Percentiles rank a stretch among this genome's conserved stretches.
phyloP scores from a whole-genome alignment of 495 filamentous ascomycete species.

The Lasiosphaeria ovina region DNA sequence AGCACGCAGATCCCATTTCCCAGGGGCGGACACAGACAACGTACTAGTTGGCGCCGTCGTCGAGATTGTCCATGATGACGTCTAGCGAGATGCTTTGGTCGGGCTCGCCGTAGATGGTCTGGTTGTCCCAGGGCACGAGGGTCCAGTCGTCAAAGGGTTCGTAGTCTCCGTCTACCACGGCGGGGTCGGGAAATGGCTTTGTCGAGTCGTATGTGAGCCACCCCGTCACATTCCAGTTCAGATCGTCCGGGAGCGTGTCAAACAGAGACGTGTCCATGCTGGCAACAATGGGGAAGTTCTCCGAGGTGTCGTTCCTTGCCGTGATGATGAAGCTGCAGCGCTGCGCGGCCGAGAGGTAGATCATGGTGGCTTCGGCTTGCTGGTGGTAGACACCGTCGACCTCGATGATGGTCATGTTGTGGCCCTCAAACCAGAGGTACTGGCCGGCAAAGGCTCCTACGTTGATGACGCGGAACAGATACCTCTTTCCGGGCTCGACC shows the following conservation, averaged over 20 bases:
- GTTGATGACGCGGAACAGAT: slow-evolving; percentile 75
- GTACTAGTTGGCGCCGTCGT: slow-evolving; percentile 69
- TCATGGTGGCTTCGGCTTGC: slow-evolving; percentile 54
- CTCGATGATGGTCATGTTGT: slow-evolving; percentile 60
- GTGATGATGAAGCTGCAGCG: slow-evolving; percentile 68
- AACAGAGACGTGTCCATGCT: slow-evolving; percentile 54
- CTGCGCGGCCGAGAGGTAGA: slow-evolving; percentile 69
- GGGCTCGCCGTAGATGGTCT: slow-evolving; percentile 53
- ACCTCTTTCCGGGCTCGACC: slow-evolving; percentile 69
- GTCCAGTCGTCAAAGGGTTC: slow-evolving; percentile 69
- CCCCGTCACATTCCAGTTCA: slow-evolving; percentile 76
- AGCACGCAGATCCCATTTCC: background rate
- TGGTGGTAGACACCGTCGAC: slow-evolving; percentile 60
- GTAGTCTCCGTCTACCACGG: slow-evolving; percentile 39
- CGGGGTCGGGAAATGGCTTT: slow-evolving; percentile 56
- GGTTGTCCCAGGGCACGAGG: slow-evolving; percentile 64
- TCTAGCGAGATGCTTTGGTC: slow-evolving; percentile 62
- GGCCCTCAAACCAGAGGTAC: slow-evolving; percentile 73
- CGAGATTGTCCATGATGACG: slow-evolving; percentile 68
- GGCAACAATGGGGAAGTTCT: slow-evolving; percentile 65
- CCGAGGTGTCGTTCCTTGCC: slow-evolving; percentile 53
- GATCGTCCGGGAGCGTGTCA: slow-evolving; percentile 48
- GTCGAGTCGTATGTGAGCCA: slow-evolving; percentile 72
- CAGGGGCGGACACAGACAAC: slow-evolving; percentile 34
- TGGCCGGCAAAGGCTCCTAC: slow-evolving; percentile 66